Base-by-base conservation (phyloP, 83 land plant genomes). In the Picea engelmannii region DNA sequence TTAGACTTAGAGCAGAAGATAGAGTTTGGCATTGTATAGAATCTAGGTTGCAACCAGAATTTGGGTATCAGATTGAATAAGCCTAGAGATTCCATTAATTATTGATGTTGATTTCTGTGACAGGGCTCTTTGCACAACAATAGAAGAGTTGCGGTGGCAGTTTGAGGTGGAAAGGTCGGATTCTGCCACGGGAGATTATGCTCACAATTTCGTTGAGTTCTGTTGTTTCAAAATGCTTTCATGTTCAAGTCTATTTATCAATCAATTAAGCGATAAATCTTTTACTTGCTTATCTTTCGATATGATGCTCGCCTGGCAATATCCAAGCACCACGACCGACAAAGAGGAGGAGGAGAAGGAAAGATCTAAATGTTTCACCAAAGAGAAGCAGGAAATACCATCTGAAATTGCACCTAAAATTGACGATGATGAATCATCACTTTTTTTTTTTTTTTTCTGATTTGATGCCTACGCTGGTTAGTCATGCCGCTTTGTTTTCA, bases 381-480 rank as follows among this genome's bases (percentile, higher is more conserved):
- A 0, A 55, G 78, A 23, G n/a, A 16, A 78, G 18, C 82, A 66
- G 16, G 76, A 4, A 42, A 71, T 44, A 6, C 20, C 20, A 10
- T 40, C 44, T 42, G 55, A 71, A 42, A 42, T 13, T n/a, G 55
- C 40, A 20, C 21, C 76, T n/a, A 44, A 44, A 42, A 23, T 8
- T 18, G 12, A n/a, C 12, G 76, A 85, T 8, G 92, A 90, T 74
- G 94, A 92, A 1, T 63, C 84, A 38, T 82, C 92, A 18, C 85
- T n/a, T n/a, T n/a, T n/a, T n/a, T n/a, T n/a, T 90, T 11, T 92
- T 92, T 78, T 92, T 90, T 77, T 88, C 94, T 5, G 94, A 92
- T 60, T 47, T 92, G 17, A 88, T 92, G 92, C 94, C 92, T 18
- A 83, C 90, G 16, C 83, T 90, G 61, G 92, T 92, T 85, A 38